Conservation (phyloP, 2,329 filamentous ascomycete genomes). For the Verticillium tricorpus region DNA sequence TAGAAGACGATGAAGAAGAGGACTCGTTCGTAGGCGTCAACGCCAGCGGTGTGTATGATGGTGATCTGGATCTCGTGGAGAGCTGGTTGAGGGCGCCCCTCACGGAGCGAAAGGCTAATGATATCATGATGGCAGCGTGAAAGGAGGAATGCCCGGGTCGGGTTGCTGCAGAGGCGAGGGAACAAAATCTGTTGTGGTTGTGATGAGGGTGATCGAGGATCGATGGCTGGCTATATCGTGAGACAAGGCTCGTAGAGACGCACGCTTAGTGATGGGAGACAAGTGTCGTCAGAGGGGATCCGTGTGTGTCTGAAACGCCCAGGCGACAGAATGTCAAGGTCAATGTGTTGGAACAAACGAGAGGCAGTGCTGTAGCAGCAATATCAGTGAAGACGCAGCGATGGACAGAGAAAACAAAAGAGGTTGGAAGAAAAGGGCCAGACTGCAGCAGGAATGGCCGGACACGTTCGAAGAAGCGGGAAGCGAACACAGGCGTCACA, state of each 20-base stretch:
- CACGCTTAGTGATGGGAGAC: neutral
- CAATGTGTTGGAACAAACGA: neutral
- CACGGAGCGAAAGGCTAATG: slow-evolving; percentile 11
- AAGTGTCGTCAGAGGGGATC: neutral
- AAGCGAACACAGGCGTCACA: neutral
- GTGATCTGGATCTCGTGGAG: slow-evolving; percentile 4
- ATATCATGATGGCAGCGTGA: slow-evolving; percentile 7
- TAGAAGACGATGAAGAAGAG: neutral
- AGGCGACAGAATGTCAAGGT: neutral
- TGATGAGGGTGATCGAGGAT: neutral
- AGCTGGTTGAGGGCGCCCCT: slow-evolving; percentile 11
- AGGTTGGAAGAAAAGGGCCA: too few species aligned
- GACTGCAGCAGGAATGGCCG: neutral
- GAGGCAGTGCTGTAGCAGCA: neutral
- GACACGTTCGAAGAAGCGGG: neutral
- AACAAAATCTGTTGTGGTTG: neutral
- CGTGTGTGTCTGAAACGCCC: neutral
- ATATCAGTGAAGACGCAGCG: neutral
- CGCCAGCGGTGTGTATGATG: neutral
- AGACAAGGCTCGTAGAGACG: neutral
- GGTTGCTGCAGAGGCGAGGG: neutral
- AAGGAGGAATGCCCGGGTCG: neutral
- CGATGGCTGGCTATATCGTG: neutral
- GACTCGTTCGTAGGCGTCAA: neutral
- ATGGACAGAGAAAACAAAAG: neutral